phyloP scores from a whole-genome alignment of 2,329 filamentous ascomycete species.

The Ophiostoma ips region DNA sequence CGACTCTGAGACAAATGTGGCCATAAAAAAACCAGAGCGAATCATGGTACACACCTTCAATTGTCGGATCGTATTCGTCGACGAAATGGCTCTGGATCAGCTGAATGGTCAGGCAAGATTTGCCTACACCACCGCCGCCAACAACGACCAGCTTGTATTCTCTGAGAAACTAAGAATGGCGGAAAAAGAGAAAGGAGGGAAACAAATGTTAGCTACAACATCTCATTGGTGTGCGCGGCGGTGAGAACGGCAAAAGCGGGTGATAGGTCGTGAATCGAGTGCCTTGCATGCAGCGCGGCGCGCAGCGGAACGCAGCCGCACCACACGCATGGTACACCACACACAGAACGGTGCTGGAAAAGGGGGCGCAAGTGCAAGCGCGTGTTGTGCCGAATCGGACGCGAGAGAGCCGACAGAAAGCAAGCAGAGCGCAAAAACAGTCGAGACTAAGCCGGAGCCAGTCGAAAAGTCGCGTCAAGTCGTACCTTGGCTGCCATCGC shows the following conservation, averaged over 20 bases:
- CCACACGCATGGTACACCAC: not conserved
- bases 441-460: not conserved
- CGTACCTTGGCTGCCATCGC: constrained; percentile 12
- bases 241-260: not conserved
- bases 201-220: not conserved
- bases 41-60: constrained; percentile 89
- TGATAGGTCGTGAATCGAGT: not conserved
- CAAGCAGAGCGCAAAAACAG: not conserved
- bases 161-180: constrained; percentile 54
- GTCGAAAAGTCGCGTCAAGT: not conserved
- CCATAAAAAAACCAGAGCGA: no score
- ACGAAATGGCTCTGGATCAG: constrained; percentile 94
- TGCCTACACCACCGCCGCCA: constrained; percentile 94
- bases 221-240: no score
- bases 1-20: no score
- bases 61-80: constrained; percentile 98
- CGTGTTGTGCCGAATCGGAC: no score
- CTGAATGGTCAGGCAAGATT: constrained; percentile 98
- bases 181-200: no score
- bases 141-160: constrained; percentile 96
- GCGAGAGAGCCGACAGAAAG: no score
- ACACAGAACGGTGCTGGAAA: no score
- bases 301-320: constrained; percentile 2
- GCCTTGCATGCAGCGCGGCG: constrained; percentile 1
- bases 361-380: no score